Evolutionary conservation across 2,329 filamentous ascomycete species (phyloP).

Genomic region (Fusarium paranaense): DNA sequence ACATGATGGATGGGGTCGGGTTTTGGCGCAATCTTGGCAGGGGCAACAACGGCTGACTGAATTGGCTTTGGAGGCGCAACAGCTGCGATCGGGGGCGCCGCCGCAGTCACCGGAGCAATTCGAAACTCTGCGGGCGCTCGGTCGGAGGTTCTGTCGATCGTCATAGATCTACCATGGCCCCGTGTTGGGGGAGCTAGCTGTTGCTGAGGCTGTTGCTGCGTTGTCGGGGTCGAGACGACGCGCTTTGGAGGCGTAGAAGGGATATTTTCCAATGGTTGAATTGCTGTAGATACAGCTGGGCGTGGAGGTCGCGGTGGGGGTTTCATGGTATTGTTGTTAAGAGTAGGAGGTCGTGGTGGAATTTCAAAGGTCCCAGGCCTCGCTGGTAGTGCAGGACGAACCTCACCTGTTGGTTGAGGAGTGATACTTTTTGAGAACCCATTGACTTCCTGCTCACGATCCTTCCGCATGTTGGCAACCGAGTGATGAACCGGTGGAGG

Average conservation of each 20-base stretch:
- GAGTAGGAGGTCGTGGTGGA: slow-evolving; percentile 26
- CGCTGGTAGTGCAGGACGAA: slow-evolving; percentile 61
- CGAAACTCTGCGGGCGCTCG: slow-evolving; percentile 39
- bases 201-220: slow-evolving; percentile 45
- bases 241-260: slow-evolving; percentile 45
- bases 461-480: slow-evolving; percentile 56
- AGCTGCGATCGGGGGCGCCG: slow-evolving; percentile 25
- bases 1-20: slow-evolving; percentile 61
- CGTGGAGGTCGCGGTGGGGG: slow-evolving; percentile 60
- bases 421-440: slow-evolving; percentile 52
- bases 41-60: slow-evolving; percentile 31
- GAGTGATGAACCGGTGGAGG: slow-evolving; percentile 66
- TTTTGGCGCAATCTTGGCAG: slow-evolving; percentile 38
- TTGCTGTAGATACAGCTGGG: slow-evolving; percentile 46
- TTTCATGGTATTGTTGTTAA: slow-evolving; percentile 30
- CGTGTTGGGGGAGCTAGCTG: slow-evolving; percentile 47
- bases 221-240: slow-evolving; percentile 47
- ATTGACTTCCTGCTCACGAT: slow-evolving; percentile 58
- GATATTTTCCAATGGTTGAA: slow-evolving; percentile 28
- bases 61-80: slow-evolving; percentile 33
- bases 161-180: slow-evolving; percentile 47
- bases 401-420: slow-evolving; percentile 57
- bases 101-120: slow-evolving; percentile 35
- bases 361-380: slow-evolving; percentile 55
- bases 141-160: slow-evolving; percentile 51